These are phyloP conservation scores for Penicillium paxilli DNA, from an alignment of 495 filamentous ascomycete genomes.

Conservation along the genomic window DNA sequence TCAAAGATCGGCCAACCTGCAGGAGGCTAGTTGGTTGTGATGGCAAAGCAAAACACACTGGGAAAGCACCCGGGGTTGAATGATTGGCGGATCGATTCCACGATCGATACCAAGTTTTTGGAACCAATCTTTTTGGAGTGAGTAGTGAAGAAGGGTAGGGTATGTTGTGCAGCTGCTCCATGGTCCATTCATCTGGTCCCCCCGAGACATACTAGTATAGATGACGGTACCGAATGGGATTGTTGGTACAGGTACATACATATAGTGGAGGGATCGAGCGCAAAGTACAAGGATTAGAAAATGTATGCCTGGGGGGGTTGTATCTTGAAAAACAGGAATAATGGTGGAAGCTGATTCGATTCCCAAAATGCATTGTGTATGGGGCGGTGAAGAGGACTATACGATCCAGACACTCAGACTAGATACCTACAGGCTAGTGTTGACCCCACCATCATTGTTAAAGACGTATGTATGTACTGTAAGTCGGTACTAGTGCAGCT, in stretches of 20 bases:
- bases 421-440: not conserved
- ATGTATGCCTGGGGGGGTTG: not conserved
- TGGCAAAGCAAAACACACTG: constrained; percentile 12
- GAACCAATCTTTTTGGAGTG: constrained; percentile 6
- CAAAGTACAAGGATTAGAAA: not conserved
- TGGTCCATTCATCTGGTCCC: constrained; percentile 6
- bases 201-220: not conserved
- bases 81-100: constrained; percentile 19
- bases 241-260: constrained; percentile 18
- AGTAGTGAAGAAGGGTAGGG: constrained; percentile 4
- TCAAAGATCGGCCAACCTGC: constrained; percentile 28
- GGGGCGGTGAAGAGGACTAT: constrained; percentile 3
- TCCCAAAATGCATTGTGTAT: not conserved
- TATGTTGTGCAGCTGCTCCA: constrained; percentile 29
- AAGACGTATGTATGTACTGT: not conserved
- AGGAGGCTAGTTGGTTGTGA: constrained; percentile 25
- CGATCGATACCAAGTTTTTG: constrained; percentile 6
- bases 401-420: not conserved
- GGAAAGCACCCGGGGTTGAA: constrained; percentile 6
- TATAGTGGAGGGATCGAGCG: not conserved
- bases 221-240: constrained; percentile 7
- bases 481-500: not conserved
- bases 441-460: no score
- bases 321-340: not conserved
- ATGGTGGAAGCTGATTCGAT: constrained; percentile 2